Evolutionary conservation across 1,139 yeast genomes (phyloP), one percentile per base, ranked within the genome.

Genomic region (Suhomyces kunorum): DNA sequence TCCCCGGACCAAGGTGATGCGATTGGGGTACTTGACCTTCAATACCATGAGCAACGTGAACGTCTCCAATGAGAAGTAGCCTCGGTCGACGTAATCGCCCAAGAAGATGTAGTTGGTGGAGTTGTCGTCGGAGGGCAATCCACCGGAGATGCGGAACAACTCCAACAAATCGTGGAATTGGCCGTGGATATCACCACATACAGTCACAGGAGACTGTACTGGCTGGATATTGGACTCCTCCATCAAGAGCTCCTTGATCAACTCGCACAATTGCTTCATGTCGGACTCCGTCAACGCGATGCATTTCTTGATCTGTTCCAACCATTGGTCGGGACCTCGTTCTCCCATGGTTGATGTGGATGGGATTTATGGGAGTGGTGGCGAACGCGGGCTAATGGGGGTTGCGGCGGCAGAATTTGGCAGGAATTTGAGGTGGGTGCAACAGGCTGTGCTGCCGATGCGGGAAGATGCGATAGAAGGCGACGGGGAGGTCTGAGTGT

Each of bases 171-270:
- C 98, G 59, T 92, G 98, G 61, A 92, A 92, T 64, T 92, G 98
- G 6, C 98, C 98, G 64, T 92, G 98, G 50, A 92, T 95, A 65
- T 92, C 98, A 50, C 98, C 98, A 71, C 98, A 92, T 11, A 92
- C 97, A n/a, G 65, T 59, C n/a, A 92, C 98, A 1, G 98, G 98
- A 25, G 94, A 81, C 61, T 84, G 88, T 11, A 92, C 98, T 0
- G 98, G 98, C 59, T 92, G 98, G 50, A 92, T 90, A 61, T 92
- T 92, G 32, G 73, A 55, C 32, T 59, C 64, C 37, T 59, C 64
- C 64, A 59, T 59, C 42, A 59, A 48, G 29, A 59, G 51, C 48
- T 59, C 64, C 40, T 59, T 59, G 37, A 59, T 97, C 70, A 86
- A 78, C 65, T 92, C 98, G 65, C 98, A 92, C 36, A 92, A 73